Conservation (phyloP, 164 flowering plant species). For the Tetrastigma voinierianum region DNA sequence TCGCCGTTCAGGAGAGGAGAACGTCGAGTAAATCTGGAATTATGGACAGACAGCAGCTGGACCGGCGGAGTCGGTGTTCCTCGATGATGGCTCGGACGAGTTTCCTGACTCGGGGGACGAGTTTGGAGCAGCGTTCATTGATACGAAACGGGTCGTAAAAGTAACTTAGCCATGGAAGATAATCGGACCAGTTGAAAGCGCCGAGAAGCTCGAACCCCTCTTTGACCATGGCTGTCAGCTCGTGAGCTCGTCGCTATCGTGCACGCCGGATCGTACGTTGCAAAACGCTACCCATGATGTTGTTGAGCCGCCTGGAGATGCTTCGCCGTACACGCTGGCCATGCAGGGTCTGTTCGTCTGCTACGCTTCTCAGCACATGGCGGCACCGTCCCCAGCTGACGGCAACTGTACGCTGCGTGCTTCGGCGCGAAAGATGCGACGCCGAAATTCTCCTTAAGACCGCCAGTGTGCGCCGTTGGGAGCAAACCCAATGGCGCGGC, state of each 20-base stretch:
- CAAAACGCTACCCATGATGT: slow-evolving; percentile 73
- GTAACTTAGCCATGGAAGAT: slow-evolving; percentile 54
- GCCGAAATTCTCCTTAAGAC: slow-evolving; percentile 57
- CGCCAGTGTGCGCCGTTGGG: slow-evolving; percentile 78
- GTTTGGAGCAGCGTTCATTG: slow-evolving; percentile 34
- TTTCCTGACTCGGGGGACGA: slow-evolving; percentile 56
- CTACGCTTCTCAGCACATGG: slow-evolving; percentile 51
- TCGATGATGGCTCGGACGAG: slow-evolving; percentile 50
- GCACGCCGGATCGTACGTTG: slow-evolving; percentile 34
- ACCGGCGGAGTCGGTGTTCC: slow-evolving; percentile 13
- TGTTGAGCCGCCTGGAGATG: slow-evolving; percentile 63
- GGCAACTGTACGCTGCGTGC: slow-evolving; percentile 38
- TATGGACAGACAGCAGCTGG: neutral
- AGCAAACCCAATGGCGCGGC: slow-evolving; percentile 81
- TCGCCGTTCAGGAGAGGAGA: slow-evolving; percentile 27
- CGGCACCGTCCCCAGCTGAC: slow-evolving; percentile 37
- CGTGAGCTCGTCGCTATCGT: slow-evolving; percentile 19
- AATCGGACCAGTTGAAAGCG: slow-evolving; percentile 73
- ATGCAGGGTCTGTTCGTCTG: slow-evolving; percentile 17
- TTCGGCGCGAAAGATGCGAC: slow-evolving; percentile 59
- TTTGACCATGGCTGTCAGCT: slow-evolving; percentile 49
- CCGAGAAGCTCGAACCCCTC: slow-evolving; percentile 87
- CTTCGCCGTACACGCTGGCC: slow-evolving; percentile 36
- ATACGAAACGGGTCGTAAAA: slow-evolving; percentile 52
- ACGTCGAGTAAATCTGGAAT: slow-evolving; percentile 32